These are phyloP conservation scores for Lavandula angustifolia DNA, from an alignment of 257 asterid species.

Conservation along the genomic window DNA sequence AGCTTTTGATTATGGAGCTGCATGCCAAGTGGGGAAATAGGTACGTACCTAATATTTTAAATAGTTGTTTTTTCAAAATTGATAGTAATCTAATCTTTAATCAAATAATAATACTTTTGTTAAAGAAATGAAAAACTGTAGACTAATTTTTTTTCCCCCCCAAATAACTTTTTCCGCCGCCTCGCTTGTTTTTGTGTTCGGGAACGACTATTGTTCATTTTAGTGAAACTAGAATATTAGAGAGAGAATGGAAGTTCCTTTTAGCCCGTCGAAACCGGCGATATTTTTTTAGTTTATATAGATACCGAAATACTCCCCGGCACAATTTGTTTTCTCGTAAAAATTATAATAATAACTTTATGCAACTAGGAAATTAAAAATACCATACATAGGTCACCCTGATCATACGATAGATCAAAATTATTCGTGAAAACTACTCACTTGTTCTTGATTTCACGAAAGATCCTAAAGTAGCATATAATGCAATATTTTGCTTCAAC, in stretches of 20 bases:
- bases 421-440: background rate
- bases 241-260: slow-evolving; percentile 28
- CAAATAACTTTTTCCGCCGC: slow-evolving; percentile 14
- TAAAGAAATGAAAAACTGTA: background rate
- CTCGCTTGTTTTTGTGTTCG: slow-evolving; percentile 13
- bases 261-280: slow-evolving; percentile 24
- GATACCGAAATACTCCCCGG: background rate
- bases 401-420: background rate
- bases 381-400: background rate
- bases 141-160: too few species aligned
- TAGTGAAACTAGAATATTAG: slow-evolving; percentile 31
- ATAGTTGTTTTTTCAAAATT: slow-evolving; percentile 5
- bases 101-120: background rate
- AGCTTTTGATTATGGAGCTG: slow-evolving; percentile 85
- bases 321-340: background rate
- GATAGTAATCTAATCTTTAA: background rate
- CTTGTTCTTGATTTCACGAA: background rate
- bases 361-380: background rate
- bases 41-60: slow-evolving; percentile 33
- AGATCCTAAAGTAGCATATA: background rate
- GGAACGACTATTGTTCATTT: slow-evolving; percentile 33
- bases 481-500: background rate
- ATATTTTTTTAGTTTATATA: slow-evolving; percentile 15
- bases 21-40: slow-evolving; percentile 99
- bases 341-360: background rate